phyloP scores from a whole-genome alignment of 345 rosid genomes.

The Rhizophora mangle region DNA sequence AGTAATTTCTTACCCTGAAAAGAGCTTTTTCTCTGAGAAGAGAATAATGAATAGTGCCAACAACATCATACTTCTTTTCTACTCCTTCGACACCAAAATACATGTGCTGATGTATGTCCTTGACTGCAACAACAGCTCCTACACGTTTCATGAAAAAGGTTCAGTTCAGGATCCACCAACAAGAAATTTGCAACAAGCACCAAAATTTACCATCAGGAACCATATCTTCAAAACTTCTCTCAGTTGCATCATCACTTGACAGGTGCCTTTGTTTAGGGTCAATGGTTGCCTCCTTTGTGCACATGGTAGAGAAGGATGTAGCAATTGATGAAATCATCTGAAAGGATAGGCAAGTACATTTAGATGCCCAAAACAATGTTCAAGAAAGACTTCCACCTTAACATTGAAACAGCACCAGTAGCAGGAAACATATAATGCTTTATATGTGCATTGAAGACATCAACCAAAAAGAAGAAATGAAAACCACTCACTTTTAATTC shows the following conservation, averaged over 20 bases:
- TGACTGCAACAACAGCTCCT: slow-evolving; percentile 88
- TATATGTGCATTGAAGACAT: background rate
- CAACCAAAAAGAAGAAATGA: slow-evolving; percentile 8
- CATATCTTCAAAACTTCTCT: slow-evolving; percentile 43
- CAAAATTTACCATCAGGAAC: slow-evolving; percentile 70
- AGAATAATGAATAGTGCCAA: slow-evolving; percentile 81
- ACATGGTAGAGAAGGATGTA: slow-evolving; percentile 51
- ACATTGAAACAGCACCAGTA: slow-evolving; percentile 6
- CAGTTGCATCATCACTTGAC: slow-evolving; percentile 37
- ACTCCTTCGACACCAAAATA: slow-evolving; percentile 71
- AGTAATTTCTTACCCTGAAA: slow-evolving; percentile 57
- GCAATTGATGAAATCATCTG: slow-evolving; percentile 67
- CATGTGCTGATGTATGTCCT: slow-evolving; percentile 82
- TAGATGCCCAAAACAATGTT: slow-evolving; percentile 20
- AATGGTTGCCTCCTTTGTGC: slow-evolving; percentile 35
- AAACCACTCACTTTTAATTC: slow-evolving; percentile 59
- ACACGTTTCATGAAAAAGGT: slow-evolving; percentile 18
- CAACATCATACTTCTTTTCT: slow-evolving; percentile 46
- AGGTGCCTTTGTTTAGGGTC: slow-evolving; percentile 33
- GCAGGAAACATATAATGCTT: background rate
- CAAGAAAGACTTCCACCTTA: slow-evolving; percentile 3
- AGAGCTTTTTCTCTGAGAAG: slow-evolving; percentile 80
- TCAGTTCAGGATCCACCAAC: slow-evolving; percentile 21
- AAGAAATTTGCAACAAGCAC: background rate
- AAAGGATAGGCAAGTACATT: slow-evolving; percentile 24